Evolutionary conservation across 768 basidiomycete genomes (phyloP).

Genomic region (Leccinum disarticulatum): DNA sequence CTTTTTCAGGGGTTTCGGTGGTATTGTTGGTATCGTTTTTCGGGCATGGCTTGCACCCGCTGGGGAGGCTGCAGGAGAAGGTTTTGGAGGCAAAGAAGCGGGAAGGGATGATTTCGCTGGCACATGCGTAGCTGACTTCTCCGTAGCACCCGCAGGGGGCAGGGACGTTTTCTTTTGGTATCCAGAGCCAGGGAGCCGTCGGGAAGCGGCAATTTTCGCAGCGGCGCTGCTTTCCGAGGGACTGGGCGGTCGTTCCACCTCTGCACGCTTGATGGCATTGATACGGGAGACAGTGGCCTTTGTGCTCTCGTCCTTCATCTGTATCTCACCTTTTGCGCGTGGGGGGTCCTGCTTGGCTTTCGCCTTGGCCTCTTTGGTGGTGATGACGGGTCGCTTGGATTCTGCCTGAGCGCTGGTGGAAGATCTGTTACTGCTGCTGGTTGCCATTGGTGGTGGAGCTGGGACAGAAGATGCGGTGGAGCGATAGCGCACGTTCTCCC

Average conservation of each 20-base stretch:
- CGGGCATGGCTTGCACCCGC: constrained; percentile 27
- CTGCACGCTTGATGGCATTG: constrained; percentile 32
- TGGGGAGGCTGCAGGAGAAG: constrained; percentile 29
- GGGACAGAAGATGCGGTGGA: constrained; percentile 15
- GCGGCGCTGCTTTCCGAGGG: constrained; percentile 14
- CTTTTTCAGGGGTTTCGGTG: constrained; percentile 20
- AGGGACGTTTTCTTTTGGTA: constrained; percentile 40
- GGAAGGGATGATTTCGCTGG: constrained; percentile 28
- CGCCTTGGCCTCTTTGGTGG: constrained; percentile 46
- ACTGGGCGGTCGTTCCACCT: constrained; percentile 21
- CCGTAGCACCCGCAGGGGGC: constrained; percentile 14
- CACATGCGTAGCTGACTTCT: constrained; percentile 33
- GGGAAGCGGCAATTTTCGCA: constrained; percentile 23
- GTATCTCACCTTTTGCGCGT: constrained; percentile 38
- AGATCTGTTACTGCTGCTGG: constrained; percentile 24
- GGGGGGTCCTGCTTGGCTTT: constrained; percentile 31
- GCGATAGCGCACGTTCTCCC: constrained; percentile 52
- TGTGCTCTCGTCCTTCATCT: constrained; percentile 38
- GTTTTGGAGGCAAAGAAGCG: constrained; percentile 36
- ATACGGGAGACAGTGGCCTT: constrained; percentile 31
- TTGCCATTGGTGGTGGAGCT: constrained; percentile 16
- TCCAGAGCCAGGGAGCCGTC: constrained; percentile 50
- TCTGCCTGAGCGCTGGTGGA: constrained; percentile 30
- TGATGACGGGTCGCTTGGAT: constrained; percentile 45
- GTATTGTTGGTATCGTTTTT: constrained; percentile 28